These are phyloP conservation scores for Aspergillus sp. DNA, from an alignment of 2,329 filamentous ascomycete species.

Conservation along the genomic window DNA sequence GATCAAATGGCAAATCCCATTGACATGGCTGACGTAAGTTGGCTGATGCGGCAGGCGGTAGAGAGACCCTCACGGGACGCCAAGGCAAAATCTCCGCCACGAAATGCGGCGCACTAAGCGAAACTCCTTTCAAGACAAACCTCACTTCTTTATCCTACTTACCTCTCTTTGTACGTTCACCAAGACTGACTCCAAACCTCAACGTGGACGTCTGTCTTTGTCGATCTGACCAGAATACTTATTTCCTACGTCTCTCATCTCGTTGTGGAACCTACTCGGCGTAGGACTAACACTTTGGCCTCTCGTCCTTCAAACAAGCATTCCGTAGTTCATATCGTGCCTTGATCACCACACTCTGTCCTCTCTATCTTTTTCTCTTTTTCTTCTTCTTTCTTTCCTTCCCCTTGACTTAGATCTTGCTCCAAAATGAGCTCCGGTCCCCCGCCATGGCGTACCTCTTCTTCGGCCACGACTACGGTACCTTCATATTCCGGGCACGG, in stretches of 20 bases:
- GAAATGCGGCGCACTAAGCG: slow-evolving; percentile 1
- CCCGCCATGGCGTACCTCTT: slow-evolving; percentile 40
- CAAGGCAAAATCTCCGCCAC: slow-evolving; percentile 11
- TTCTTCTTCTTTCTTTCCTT: slow-evolving; percentile 13
- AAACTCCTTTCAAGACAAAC: slow-evolving; percentile 2
- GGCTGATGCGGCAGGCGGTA: slow-evolving; percentile 7
- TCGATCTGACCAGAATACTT: background rate
- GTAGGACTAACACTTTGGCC: slow-evolving; percentile 17
- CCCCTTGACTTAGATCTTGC: slow-evolving; percentile 15
- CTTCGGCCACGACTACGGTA: slow-evolving; percentile 28
- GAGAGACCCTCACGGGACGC: background rate
- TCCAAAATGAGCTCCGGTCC: slow-evolving; percentile 39
- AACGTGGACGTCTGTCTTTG: background rate
- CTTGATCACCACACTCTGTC: slow-evolving; percentile 9
- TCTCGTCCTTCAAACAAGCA: slow-evolving; percentile 10
- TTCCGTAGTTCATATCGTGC: slow-evolving; percentile 17
- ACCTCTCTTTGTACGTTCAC: background rate
- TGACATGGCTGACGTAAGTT: slow-evolving; percentile 11
- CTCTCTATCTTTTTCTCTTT: slow-evolving; percentile 14
- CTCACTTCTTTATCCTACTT: background rate
- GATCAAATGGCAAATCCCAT: background rate
- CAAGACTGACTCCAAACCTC: background rate
- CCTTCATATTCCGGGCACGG: slow-evolving; percentile 32
- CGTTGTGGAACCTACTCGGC: slow-evolving; percentile 2
- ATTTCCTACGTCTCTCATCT: background rate